Evolutionary conservation across 371 early-diverging fungal genomes (phyloP), one percentile per base, ranked within the genome.

Genomic region (Homolaphlyctis polyrhiza): DNA sequence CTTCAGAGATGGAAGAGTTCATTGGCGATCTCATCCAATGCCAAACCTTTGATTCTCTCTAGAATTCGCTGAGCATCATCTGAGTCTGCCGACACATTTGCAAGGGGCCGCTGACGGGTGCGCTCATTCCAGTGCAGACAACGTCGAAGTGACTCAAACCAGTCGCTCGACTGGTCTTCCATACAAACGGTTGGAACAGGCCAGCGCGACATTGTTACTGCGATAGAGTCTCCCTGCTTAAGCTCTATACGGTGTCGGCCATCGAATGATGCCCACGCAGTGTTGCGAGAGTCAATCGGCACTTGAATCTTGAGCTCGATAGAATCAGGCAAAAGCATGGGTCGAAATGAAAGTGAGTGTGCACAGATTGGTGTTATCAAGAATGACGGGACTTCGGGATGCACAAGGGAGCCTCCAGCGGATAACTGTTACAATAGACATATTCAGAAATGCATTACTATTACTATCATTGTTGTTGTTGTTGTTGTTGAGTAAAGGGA

Each of bases 321-420:
- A 6, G 86, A 75, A 59, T 94, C 94, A 0, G 97, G 97, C 54
- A 97, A 71, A 0, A 96, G 68, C 91, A 94, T 92, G 0, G 97
- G 96, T 18, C 96, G 79, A 79, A 95, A 96, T 43, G 90, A 91
- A 11, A 96, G 78, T 5, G 96, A 92, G 71, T 95, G 96, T 1
- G 97, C 91, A 66, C 96, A 97, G 59, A 96, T 91, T 0, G 97
- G 97, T 0, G 97, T 94, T 5, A 97, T 87, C 25, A 95, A 73
- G 14, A 94, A 88, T 1, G 94, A 89, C 13, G 89, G 90, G 51
- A 96, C 91, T 60, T 89, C 91, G 0, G 97, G 97, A 73, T 97
- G 97, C n/a, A 92, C 90, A 36, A 96, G 66, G 8, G 95, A 89
- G 0, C 97, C 97, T 60, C 91, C 90, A 0, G 97, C 97, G 28